Evolutionary conservation across 75 land plant genomes (phyloP), one percentile per base, ranked within the genome.

Genomic region (Pinus tabuliformis): DNA sequence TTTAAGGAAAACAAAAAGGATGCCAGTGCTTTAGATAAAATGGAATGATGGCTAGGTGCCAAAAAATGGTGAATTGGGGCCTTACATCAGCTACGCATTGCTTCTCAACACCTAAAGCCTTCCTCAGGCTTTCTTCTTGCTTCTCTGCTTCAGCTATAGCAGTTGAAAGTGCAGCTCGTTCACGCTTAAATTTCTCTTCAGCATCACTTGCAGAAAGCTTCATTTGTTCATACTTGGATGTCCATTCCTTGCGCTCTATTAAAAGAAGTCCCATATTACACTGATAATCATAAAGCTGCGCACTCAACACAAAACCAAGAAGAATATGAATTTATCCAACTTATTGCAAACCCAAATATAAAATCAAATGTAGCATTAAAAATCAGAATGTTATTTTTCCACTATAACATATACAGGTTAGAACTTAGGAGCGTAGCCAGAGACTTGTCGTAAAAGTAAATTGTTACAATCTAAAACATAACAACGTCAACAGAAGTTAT

Each of bases 211-310:
- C 78, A 62, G 82, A 64, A 7, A 57, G 63, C 76, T 94, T 94
- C 30, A 87, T 62, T 77, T 90, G 74, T 70, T 97, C 95, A 60
- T 78, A 83, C 71, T 91, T 87, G 52, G 89, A 73, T 8, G 62
- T 75, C 92, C 82, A 92, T n/a, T 95, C 94, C 73, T 97, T 92
- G 62, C 80, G 89, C 81, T 97, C 95, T 63, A 97, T 54, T 14
- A 97, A 78, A 22, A 97, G 84, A 73, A 97, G 86, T 5, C 99
- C 99, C 99, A 97, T 97, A 9, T 97, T 87, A 81, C 92, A 86
- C 73, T 97, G 99, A 62, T 89, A 91, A 37, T 95, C 98, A 81
- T 90, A 89, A 0, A 94, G 65, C 99, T 97, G 83, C 79, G 75
- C 16, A 61, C 59, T 8, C 52, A 75, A 64, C 39, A 17, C 39